These are phyloP conservation scores for Cyberlindnera galapagoensis DNA, from an alignment of 805 yeast genomes.

Conservation along the genomic window DNA sequence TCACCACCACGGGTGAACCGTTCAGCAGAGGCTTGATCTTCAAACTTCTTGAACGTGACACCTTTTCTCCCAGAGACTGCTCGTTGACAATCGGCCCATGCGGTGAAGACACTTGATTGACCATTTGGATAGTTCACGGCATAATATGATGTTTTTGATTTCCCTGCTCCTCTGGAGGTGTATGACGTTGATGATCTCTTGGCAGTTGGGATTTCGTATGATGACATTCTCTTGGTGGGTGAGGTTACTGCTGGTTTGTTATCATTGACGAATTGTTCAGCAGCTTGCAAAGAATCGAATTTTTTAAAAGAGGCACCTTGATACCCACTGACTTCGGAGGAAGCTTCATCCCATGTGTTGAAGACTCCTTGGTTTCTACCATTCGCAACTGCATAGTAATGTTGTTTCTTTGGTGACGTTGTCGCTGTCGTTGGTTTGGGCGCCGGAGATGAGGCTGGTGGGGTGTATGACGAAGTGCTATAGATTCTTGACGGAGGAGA, in stretches of 20 bases:
- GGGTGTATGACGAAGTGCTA: neutral
- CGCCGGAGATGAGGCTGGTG: no score
- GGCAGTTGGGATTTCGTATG: neutral
- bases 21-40: conserved; percentile 10
- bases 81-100: conserved; percentile 29
- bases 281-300: conserved; percentile 31
- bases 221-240: no score
- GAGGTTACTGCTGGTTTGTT: no score
- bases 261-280: conserved; percentile 41
- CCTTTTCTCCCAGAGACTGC: conserved; percentile 29
- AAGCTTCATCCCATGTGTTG: conserved; percentile 51
- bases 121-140: conserved; percentile 27
- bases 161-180: neutral
- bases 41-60: conserved; percentile 39
- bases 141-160: conserved; percentile 19
- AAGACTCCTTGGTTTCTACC: conserved; percentile 55
- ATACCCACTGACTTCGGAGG: conserved; percentile 44
- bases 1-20: conserved; percentile 6
- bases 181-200: no score
- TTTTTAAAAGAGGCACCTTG: conserved; percentile 30
- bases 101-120: conserved; percentile 21
- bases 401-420: neutral
- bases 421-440: neutral
- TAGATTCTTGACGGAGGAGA: neutral
- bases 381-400: conserved; percentile 46